Evolutionary conservation across 176 grass and related monocot genomes (phyloP).

Genomic region (Dendrocalamus sinicus): DNA sequence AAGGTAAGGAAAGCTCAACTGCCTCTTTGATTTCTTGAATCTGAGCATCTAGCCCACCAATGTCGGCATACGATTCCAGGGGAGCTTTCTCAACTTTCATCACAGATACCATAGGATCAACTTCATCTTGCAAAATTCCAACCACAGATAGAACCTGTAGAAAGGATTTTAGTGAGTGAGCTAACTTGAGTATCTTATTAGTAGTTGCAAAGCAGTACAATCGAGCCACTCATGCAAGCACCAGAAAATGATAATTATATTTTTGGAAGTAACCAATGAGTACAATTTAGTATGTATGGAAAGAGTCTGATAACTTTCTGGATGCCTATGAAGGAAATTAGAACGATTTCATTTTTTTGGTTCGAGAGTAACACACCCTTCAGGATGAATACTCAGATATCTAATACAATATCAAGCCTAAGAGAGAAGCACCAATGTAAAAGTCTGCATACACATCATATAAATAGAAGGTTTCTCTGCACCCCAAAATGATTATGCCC

Average conservation of each 20-base stretch:
- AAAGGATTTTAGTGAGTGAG: background rate
- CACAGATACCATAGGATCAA: slow-evolving; percentile 93
- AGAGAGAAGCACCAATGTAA: background rate
- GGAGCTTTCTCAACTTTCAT: slow-evolving; percentile 97
- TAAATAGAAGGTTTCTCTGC: background rate
- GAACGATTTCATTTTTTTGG: background rate
- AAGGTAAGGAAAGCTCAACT: slow-evolving; percentile 89
- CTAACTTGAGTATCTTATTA: background rate
- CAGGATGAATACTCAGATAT: background rate
- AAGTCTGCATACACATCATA: background rate
- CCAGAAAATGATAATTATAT: background rate
- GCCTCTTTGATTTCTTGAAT: slow-evolving; percentile 97
- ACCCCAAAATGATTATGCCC: background rate
- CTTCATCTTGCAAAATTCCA: slow-evolving; percentile 89
- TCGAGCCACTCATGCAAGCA: background rate
- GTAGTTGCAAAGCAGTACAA: background rate
- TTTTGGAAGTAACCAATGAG: background rate
- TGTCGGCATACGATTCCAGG: slow-evolving; percentile 85
- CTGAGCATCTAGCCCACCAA: slow-evolving; percentile 89
- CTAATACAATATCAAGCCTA: background rate
- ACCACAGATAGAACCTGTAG: slow-evolving; percentile 82
- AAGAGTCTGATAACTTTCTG: background rate
- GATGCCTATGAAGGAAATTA: background rate
- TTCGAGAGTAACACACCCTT: background rate
- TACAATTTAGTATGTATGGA: background rate